Evolutionary conservation across 202 grass and related monocot species (phyloP).

Genomic region (Zizania palustris): DNA sequence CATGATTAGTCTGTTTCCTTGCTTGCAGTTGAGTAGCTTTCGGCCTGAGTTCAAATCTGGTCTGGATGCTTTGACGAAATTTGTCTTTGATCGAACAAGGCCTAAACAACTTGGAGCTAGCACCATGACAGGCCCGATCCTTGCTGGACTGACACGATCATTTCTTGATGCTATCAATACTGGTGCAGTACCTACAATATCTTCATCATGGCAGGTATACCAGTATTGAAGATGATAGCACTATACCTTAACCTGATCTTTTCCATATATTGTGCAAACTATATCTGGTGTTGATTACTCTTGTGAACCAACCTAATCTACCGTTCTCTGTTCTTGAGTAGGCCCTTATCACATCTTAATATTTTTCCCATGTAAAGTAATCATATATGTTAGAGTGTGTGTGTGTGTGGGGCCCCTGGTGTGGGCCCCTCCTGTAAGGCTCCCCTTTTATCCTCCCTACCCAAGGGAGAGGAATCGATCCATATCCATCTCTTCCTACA

Average conservation of each 20-base stretch:
- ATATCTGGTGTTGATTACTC: neutral
- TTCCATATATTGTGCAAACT: neutral
- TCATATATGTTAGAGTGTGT: too few relatives aligned
- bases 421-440: too few relatives aligned
- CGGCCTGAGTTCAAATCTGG: slow-evolving; percentile 85
- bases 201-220: slow-evolving; percentile 94
- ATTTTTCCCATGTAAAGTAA: neutral
- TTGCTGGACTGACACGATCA: slow-evolving; percentile 91
- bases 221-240: slow-evolving; percentile 8
- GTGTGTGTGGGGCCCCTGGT: too few relatives aligned
- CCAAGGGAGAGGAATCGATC: too few relatives aligned
- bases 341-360: neutral
- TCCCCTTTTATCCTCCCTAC: too few relatives aligned
- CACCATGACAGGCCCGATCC: slow-evolving; percentile 90
- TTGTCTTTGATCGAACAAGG: slow-evolving; percentile 90
- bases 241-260: neutral
- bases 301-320: neutral
- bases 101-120: slow-evolving; percentile 94
- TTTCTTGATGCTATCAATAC: slow-evolving; percentile 96
- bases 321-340: neutral
- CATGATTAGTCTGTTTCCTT: slow-evolving; percentile 26
- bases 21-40: slow-evolving; percentile 74
- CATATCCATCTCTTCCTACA: too few relatives aligned
- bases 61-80: slow-evolving; percentile 86
- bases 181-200: slow-evolving; percentile 89